phyloP scores from a whole-genome alignment of 768 basidiomycete genomes.

The Termitomyces sp. region DNA sequence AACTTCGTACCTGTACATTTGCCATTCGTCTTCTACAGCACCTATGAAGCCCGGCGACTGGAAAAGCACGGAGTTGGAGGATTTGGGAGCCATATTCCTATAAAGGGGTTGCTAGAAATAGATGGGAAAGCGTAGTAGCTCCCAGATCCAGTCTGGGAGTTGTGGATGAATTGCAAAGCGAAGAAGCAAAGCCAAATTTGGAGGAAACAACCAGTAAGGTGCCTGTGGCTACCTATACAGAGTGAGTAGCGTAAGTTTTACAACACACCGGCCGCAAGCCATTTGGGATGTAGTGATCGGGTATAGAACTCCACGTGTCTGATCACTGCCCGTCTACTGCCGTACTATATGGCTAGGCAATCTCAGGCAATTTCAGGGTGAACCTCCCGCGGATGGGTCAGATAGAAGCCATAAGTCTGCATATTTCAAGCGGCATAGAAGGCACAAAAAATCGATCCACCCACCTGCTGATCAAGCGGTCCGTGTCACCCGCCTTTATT shows the following conservation, averaged over 20 bases:
- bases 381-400: neutral
- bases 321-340: neutral
- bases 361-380: no score
- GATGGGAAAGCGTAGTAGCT: neutral
- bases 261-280: neutral
- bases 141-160: conserved; percentile 4
- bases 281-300: neutral
- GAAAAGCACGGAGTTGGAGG: conserved; percentile 6
- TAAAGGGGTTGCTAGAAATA: conserved; percentile 6
- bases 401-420: neutral
- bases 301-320: neutral
- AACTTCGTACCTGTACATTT: conserved; percentile 61
- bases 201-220: neutral
- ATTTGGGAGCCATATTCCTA: conserved; percentile 14
- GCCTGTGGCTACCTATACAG: neutral
- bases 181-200: neutral
- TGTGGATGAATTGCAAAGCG: neutral
- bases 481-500: neutral
- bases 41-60: conserved; percentile 53
- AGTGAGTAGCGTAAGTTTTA: neutral
- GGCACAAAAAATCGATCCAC: neutral
- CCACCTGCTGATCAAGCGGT: neutral
- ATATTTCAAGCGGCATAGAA: neutral
- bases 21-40: conserved; percentile 82
- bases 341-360: neutral